These are phyloP conservation scores for Ganoderma leucocontextum DNA, from an alignment of 1,284 basidiomycete species.

Conservation along the genomic window DNA sequence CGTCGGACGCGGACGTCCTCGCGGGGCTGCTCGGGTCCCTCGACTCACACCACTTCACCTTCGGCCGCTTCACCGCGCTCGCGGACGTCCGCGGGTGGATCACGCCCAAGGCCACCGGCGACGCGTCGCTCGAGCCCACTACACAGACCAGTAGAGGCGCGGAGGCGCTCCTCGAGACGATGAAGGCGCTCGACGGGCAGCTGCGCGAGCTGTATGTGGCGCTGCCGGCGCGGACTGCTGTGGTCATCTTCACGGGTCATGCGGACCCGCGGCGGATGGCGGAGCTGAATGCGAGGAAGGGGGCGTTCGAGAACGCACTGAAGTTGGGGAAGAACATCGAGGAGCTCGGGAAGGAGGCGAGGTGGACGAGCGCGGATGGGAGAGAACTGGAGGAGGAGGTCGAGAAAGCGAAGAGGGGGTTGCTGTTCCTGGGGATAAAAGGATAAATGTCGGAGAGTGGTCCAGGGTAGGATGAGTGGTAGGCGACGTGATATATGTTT, in stretches of 20 bases:
- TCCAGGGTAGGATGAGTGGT: neutral
- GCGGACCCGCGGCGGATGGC: constrained; percentile 23
- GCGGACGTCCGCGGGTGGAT: constrained; percentile 82
- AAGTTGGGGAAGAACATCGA: constrained; percentile 61
- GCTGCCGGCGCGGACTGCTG: constrained; percentile 80
- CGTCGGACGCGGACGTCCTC: constrained; percentile 78
- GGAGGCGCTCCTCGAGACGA: constrained; percentile 43
- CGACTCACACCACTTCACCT: constrained; percentile 78
- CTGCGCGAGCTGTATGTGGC: constrained; percentile 69
- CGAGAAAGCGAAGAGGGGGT: constrained; percentile 79
- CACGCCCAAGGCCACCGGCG: constrained; percentile 56
- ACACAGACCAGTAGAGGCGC: constrained; percentile 6
- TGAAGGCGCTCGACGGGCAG: constrained; percentile 64
- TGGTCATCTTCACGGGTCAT: constrained; percentile 90
- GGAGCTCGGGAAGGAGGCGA: constrained; percentile 52
- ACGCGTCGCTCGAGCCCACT: constrained; percentile 38
- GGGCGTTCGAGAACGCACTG: constrained; percentile 76
- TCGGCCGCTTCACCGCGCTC: constrained; percentile 82
- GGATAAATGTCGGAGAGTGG: neutral
- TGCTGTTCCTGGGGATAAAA: constrained; percentile 86
- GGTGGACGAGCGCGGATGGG: constrained; percentile 82
- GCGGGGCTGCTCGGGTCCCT: constrained; percentile 69
- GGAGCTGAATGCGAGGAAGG: constrained; percentile 38
- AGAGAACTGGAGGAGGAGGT: constrained; percentile 82
- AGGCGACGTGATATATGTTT: neutral